Evolutionary conservation across 768 basidiomycete genomes (phyloP), one percentile per base, ranked within the genome.

Genomic region (Rhizopogon vesiculosus): DNA sequence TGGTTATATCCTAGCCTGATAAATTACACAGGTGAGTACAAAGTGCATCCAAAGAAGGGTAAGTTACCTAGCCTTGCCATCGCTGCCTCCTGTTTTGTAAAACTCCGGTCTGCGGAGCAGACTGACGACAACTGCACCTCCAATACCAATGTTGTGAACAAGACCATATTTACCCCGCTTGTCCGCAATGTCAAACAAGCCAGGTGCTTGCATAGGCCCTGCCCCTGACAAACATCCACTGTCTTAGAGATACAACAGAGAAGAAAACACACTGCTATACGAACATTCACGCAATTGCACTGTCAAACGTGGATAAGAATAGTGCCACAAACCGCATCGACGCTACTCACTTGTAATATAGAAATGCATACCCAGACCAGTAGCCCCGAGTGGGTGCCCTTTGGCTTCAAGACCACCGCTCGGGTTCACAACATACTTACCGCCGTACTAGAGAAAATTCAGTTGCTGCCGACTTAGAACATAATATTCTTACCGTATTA

Each of bases 371-470:
- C 86, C 89, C 13, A 92, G 72, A 2, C 90, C 90, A 16, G 87
- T 91, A 1, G 90, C 89, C 40, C 90, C 89, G 18, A 92, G 78
- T 2, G 91, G 91, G 64, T 93, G 89, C 3, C 91, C 91, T 65
- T 92, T 93, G n/a, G 89, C 88, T 65, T 93, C 89, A 15, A 93
- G 77, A 0, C 91, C 91, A 25, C 91, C 91, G 50, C 86, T 89
- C 0, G 91, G 89, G 61, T 93, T 93, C 38, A 93, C 72, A 16
- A 93, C 88, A 49, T 81, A 93, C 69, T 90, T 89, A 5, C 92
- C 91, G 18, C 88, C 91, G 56, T 90, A 91, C 87, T 89, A 52
- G 56, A 12, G 43, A 18, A 15, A 31, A 16, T 50, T 58, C 3
- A 56, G 13, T 4, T 42, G 35, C 44, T 49, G 19, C 5, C 8